Evolutionary conservation across 2,329 filamentous ascomycete species (phyloP).

Genomic region (Aspergillus spinulosporus): DNA sequence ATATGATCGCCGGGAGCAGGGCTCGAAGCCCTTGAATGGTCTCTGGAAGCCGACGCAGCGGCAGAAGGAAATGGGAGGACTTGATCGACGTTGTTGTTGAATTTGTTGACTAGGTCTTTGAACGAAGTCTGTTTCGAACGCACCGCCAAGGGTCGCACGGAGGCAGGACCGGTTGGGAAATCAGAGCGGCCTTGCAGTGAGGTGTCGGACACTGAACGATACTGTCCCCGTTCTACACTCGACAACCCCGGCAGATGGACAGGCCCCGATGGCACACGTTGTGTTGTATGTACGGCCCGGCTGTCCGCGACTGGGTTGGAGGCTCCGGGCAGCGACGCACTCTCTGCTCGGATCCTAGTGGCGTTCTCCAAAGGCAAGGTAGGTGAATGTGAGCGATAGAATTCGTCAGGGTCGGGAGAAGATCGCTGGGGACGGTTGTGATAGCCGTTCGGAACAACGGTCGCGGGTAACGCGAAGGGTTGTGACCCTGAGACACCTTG

Average conservation of each 20-base stretch:
- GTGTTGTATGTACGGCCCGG: slow-evolving; percentile 17
- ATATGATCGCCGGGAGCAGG: slow-evolving; percentile 24
- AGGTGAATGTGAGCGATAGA: slow-evolving; percentile 50
- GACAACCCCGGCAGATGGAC: slow-evolving; percentile 27
- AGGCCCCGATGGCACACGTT: slow-evolving; percentile 30
- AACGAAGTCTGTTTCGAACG: slow-evolving; percentile 64
- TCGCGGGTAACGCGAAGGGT: slow-evolving; percentile 22
- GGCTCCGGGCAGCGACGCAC: slow-evolving; percentile 23
- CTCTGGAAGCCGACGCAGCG: slow-evolving; percentile 33
- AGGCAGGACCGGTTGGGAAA: slow-evolving; percentile 21
- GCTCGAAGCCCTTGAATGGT: slow-evolving; percentile 37
- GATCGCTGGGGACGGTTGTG: slow-evolving; percentile 27
- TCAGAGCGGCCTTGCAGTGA: slow-evolving; percentile 23
- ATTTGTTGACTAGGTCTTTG: slow-evolving; percentile 75
- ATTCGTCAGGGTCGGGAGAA: slow-evolving; percentile 52
- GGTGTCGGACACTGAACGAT: slow-evolving; percentile 37
- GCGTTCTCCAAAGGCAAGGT: slow-evolving; percentile 34
- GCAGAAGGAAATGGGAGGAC: slow-evolving; percentile 44
- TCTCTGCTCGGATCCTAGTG: slow-evolving; percentile 19
- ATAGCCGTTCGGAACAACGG: slow-evolving; percentile 22
- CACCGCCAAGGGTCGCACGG: slow-evolving; percentile 18
- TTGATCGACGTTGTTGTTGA: slow-evolving; percentile 64
- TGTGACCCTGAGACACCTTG: slow-evolving; percentile 24
- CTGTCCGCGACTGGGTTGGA: slow-evolving; percentile 26
- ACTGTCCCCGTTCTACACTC: slow-evolving; percentile 25